Evolutionary conservation across 2,329 filamentous ascomycete genomes (phyloP), one percentile per base, ranked within the genome.

Genomic region (Cladophialophora exuberans): DNA sequence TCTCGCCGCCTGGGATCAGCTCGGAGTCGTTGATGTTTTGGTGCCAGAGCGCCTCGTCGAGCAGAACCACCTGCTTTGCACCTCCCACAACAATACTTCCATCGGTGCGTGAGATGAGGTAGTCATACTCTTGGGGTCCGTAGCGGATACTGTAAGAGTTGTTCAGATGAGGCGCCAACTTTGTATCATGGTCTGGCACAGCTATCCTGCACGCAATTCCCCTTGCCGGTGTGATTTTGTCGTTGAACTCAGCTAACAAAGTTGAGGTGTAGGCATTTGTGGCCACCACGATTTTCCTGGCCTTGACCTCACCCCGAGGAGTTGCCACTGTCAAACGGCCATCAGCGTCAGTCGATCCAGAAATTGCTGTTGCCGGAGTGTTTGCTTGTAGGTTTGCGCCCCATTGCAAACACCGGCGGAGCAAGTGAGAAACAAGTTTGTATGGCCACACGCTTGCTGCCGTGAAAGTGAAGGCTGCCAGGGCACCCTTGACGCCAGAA

Each of bases 251-350:
- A 0, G 89, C 89, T 2, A 93, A 73, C 4, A 96, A 77, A 56
- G 84, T 79, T 1, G 89, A 88, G 0, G 89, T 92, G 70, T 96
- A 95, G 3, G 79, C 92, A 67, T 96, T 96, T 1, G 88, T 92
- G 3, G 89, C 87, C 9, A 96, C 79, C 17, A 96, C 78, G 15
- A 96, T 82, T 28, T 82, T 79, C 10, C 75, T 73, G 1, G 90
- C 78, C 0, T 69, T 68, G 52, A 95, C 79, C 36, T 72, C 75
- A n/a, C 90, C 91, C 18, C 90, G 83, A 0, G 69, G 28, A 0
- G 90, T 95, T 42, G 89, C 93, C 44, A 84, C 75, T 0, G 90
- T 73, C 83, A 88, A 92, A 2, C 67, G 66, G 7, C 65, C 60
- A 25, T 60, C 56, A 1, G 48, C 15, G 36, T 64, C 62, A 9